Base-by-base conservation (phyloP, 2,329 filamentous ascomycete species). In the Tolypocladium capitatum region DNA sequence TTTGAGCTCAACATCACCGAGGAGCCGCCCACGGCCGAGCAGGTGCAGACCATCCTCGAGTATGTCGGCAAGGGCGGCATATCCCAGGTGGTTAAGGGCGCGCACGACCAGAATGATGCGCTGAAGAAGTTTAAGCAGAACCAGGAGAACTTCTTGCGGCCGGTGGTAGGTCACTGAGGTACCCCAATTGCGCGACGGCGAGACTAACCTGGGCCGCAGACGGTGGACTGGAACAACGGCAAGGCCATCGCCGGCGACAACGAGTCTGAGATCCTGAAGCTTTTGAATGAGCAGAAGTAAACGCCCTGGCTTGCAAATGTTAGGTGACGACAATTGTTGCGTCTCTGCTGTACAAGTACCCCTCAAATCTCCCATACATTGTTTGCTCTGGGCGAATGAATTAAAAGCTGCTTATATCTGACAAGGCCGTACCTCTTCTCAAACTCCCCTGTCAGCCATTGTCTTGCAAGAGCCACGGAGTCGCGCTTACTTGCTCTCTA, bases 141-240 rank as follows among this genome's bases (percentile, higher is more conserved):
- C 65, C 68, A 69, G 2, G 74, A 80, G 30, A 78, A 66, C 58
- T 90, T 97, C 64, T 70, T 84, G 58, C 70, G 83, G 55, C 91
- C 91, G 27, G 68, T 96, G 63, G 86, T 92, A 70, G 59, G 84
- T 75, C 1, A 48, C 46, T 8, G 33, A 33, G 5, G 10, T n/a
- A 5, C 14, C 4, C 8, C 35, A 5, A 18, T 3, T n/a, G 24
- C 16, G 21, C 40, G 20, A 30, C 16, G 9, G 13, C 5, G 7
- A n/a, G 27, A 38, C 45, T 52, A 24, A 52, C 31, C 9, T 4
- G 49, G 20, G 10, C 21, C 48, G 9, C 28, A 66, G 76, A 69
- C 84, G 49, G 91, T 97, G 46, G 91, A 97, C 64, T 97, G 92
- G 92, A 87, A 84, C 63, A 90, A 91, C 64, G 92, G 90, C 54